Evolutionary conservation across 768 basidiomycete species (phyloP), one percentile per base, ranked within the genome.

Genomic region (Tricholoma sp.): DNA sequence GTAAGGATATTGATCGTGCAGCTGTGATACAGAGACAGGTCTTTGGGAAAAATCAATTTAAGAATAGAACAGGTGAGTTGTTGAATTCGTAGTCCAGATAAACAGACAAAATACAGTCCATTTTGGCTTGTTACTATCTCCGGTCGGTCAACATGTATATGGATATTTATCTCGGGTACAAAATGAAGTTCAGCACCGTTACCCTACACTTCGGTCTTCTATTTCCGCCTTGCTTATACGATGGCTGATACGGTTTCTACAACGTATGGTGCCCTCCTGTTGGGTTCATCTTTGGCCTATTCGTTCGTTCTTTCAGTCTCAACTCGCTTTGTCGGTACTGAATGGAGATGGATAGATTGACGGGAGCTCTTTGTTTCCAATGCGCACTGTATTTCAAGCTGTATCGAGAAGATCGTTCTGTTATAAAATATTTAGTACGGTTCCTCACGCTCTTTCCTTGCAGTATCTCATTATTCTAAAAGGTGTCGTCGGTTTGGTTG

Each of bases 321-420:
- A n/a, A n/a, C 31, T 17, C 39, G 10, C 6, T 6, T 15, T 37
- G 36, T 7, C 1, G n/a, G 13, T 41, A 41, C n/a, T 41, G 39
- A 41, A 17, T 17, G 2, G 39, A n/a, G n/a, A 4, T n/a, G 15
- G 10, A 2, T 17, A 39, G 67, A 44, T 59, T 68, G 31, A 65
- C 64, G 36, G 67, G 67, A 31, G 48, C 65, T 37, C 60, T 65
- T 31, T 64, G 60, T 0, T 57, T 64, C 4, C 67, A 68, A 58
- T 65, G 65, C 47, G 56, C 65, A 32, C 55, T 64, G 45, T 68
- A 66, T 53, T 68, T 66, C 63, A 66, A 61, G 50, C 17, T 66
- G 1, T 68, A 65, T 51, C 59, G 62, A 32, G 59, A 64, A 6
- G 67, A 68, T 42, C 24, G 48, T 17, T 50, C 20, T 20, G 15